Percentiles rank a stretch among this genome's conserved stretches.
Evolutionary conservation across 495 filamentous ascomycete genomes (phyloP).

Genomic region (Aspergillus nidulans): DNA sequence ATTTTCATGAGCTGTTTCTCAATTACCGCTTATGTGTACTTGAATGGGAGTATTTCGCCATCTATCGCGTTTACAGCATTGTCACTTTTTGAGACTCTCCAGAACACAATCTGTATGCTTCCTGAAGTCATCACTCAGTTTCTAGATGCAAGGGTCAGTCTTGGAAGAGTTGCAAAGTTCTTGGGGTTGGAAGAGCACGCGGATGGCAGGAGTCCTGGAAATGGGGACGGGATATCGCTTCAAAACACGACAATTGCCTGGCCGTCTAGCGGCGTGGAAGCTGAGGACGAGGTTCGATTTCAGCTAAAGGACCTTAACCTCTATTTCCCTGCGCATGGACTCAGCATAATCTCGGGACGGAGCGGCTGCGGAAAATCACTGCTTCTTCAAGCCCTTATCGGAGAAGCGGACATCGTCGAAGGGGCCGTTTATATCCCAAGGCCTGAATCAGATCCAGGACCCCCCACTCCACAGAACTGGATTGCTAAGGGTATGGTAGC

Average conservation of each 20-base stretch:
- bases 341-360: conserved; percentile 60
- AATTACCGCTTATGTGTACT: conserved; percentile 54
- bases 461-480: conserved; percentile 27
- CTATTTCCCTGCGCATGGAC: conserved; percentile 59
- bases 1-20: conserved; percentile 62
- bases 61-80: conserved; percentile 71
- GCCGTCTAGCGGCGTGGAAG: conserved; percentile 51
- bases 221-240: conserved; percentile 48
- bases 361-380: conserved; percentile 63
- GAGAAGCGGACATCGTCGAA: conserved; percentile 50
- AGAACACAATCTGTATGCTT: conserved; percentile 55
- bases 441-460: conserved; percentile 10
- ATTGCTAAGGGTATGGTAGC: conserved; percentile 59
- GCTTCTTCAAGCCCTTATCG: conserved; percentile 57
- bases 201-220: conserved; percentile 38
- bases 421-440: conserved; percentile 48
- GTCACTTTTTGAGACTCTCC: conserved; percentile 59
- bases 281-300: conserved; percentile 35
- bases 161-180: conserved; percentile 61
- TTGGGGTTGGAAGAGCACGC: conserved; percentile 56
- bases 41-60: conserved; percentile 53
- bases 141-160: conserved; percentile 58
- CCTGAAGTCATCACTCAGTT: conserved; percentile 63
- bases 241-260: conserved; percentile 63
- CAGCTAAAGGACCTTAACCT: conserved; percentile 59